Percentiles rank a stretch among this genome's conserved stretches.
Conservation (phyloP, 2,329 filamentous ascomycete species). For the Sordariomycetes sp. region DNA sequence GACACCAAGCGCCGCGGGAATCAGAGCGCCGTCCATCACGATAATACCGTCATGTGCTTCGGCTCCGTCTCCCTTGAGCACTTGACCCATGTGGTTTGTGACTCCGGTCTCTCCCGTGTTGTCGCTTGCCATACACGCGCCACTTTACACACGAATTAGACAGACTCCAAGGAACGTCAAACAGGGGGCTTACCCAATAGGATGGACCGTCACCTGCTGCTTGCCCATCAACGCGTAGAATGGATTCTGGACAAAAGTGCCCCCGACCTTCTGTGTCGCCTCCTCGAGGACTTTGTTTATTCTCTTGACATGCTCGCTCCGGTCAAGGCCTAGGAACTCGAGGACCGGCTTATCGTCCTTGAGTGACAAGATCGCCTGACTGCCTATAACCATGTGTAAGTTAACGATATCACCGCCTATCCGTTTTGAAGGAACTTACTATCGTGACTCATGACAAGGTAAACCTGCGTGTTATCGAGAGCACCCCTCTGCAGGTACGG, state of each 20-base stretch:
- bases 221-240: constrained; percentile 44
- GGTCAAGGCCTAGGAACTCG: constrained; percentile 47
- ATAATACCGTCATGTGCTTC: constrained; percentile 47
- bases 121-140: constrained; percentile 51
- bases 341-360: constrained; percentile 49
- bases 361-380: constrained; percentile 48
- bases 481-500: constrained; percentile 46
- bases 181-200: constrained; percentile 38
- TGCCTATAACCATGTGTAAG: constrained; percentile 20
- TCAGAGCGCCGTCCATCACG: constrained; percentile 49
- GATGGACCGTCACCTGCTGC: constrained; percentile 55
- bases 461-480: constrained; percentile 49
- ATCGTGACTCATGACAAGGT: constrained; percentile 58
- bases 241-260: constrained; percentile 48
- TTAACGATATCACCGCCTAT: not conserved
- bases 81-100: constrained; percentile 49
- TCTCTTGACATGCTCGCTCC: constrained; percentile 40
- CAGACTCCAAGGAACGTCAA: not conserved
- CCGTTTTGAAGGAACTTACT: constrained; percentile 21
- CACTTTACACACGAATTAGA: constrained; percentile 24
- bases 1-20: constrained; percentile 52
- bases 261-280: constrained; percentile 47
- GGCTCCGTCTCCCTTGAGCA: constrained; percentile 40
- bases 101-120: constrained; percentile 46
- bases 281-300: constrained; percentile 40